Evolutionary conservation across 2,329 filamentous ascomycete species (phyloP).

Genomic region (Sclerotinia trifoliorum): DNA sequence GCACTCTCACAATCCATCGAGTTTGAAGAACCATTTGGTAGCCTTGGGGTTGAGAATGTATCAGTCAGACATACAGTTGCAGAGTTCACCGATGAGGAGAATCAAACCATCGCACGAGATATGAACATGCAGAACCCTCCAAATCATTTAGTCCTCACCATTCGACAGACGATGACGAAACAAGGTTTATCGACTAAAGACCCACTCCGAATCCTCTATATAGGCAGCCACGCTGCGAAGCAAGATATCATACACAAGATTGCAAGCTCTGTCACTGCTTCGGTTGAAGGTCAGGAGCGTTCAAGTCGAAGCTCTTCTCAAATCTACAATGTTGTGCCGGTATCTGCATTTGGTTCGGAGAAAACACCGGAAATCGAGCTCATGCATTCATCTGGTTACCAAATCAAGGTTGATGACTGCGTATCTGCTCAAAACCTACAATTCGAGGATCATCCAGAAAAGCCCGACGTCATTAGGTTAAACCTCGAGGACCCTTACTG

Average conservation of each 20-base stretch:
- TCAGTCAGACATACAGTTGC: constrained; percentile 49
- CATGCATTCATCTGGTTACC: constrained; percentile 51
- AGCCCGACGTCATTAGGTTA: constrained; percentile 44
- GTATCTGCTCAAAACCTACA: constrained; percentile 42
- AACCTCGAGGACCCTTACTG: constrained; percentile 41
- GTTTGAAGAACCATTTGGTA: constrained; percentile 46
- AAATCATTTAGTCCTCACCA: constrained; percentile 44
- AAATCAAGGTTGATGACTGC: constrained; percentile 53
- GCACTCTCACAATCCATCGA: constrained; percentile 44
- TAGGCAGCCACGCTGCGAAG: constrained; percentile 46
- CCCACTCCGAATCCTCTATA: constrained; percentile 51
- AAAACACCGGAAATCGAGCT: constrained; percentile 51
- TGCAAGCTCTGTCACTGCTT: constrained; percentile 49
- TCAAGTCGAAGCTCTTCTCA: constrained; percentile 43
- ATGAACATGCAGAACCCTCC: constrained; percentile 41
- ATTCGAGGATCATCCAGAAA: constrained; percentile 39
- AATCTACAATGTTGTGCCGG: constrained; percentile 52
- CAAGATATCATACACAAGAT: constrained; percentile 48
- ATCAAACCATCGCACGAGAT: constrained; percentile 40
- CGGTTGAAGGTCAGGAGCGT: constrained; percentile 39
- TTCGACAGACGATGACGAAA: constrained; percentile 51
- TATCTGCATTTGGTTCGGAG: constrained; percentile 49
- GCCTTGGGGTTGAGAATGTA: constrained; percentile 43
- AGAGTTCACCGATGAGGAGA: constrained; percentile 46
- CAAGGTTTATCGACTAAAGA: constrained; percentile 47